Conservation (phyloP, 169 alveolate genomes). For the Prorocentrum cordatum region DNA sequence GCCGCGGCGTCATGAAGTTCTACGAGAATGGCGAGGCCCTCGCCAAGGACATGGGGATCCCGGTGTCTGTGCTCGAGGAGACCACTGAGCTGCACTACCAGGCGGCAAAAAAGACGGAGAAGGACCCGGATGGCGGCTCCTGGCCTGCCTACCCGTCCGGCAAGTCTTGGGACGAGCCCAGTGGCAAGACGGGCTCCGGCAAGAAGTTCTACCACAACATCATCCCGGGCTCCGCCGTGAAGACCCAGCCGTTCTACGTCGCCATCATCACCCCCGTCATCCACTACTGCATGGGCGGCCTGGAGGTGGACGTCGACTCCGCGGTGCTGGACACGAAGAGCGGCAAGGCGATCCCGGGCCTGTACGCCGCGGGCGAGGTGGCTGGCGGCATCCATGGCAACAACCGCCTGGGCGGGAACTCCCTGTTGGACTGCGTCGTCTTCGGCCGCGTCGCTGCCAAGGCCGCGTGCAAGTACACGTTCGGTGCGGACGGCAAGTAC, state of each 20-base stretch:
- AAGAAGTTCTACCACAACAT: constrained; percentile 9
- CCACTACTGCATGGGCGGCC: constrained; percentile 55
- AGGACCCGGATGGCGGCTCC: constrained; percentile 37
- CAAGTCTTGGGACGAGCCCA: constrained; percentile 29
- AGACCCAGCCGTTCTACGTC: neutral
- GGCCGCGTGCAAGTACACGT: too few species aligned
- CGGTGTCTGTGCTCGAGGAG: too few species aligned
- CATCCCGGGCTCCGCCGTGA: neutral
- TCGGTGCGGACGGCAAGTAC: too few species aligned
- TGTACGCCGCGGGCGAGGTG: constrained; percentile 70
- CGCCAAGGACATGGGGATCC: neutral
- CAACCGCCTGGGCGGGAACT: too few species aligned
- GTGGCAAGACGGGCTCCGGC: neutral
- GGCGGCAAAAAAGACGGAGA: constrained; percentile 50
- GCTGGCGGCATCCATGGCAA: too few species aligned
- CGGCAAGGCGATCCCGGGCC: constrained; percentile 61
- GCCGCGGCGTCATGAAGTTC: neutral
- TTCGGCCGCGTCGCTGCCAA: too few species aligned
- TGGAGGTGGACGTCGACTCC: constrained; percentile 28
- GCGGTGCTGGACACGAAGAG: neutral
- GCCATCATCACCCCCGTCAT: neutral
- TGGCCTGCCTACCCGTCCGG: constrained; percentile 24
- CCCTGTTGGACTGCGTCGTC: too few species aligned
- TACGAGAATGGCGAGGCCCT: neutral
- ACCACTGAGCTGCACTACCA: constrained; percentile 19